phyloP scores from a whole-genome alignment of 2,329 filamentous ascomycete species.

The Aspergillus clavatus region DNA sequence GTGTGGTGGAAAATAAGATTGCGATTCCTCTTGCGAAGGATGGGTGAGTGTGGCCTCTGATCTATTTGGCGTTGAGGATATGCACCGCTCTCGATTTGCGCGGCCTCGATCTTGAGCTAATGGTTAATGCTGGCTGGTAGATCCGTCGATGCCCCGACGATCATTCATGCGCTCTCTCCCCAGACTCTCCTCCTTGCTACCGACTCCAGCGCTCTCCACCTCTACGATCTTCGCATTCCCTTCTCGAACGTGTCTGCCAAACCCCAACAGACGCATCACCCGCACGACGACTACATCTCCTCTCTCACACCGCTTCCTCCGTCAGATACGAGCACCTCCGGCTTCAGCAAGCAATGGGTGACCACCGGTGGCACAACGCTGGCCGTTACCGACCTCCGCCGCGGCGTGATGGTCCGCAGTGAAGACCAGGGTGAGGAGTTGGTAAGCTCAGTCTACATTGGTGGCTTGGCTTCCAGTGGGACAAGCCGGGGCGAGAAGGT shows the following conservation, averaged over 20 bases:
- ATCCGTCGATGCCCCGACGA: slow-evolving; percentile 65
- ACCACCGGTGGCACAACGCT: slow-evolving; percentile 89
- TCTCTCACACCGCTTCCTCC: slow-evolving; percentile 79
- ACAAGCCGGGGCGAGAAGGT: slow-evolving; percentile 69
- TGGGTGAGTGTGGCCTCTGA: slow-evolving; percentile 32
- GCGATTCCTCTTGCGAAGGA: slow-evolving; percentile 56
- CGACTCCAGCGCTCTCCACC: slow-evolving; percentile 82
- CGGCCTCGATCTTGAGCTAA: neutral
- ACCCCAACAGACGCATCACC: slow-evolving; percentile 74
- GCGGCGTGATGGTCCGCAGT: slow-evolving; percentile 79
- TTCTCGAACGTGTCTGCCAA: slow-evolving; percentile 52
- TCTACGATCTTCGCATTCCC: slow-evolving; percentile 73
- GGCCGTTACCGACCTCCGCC: slow-evolving; percentile 80
- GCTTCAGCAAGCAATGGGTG: slow-evolving; percentile 90
- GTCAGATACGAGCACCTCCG: slow-evolving; percentile 73
- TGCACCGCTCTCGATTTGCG: slow-evolving; percentile 3
- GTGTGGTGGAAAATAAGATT: slow-evolving; percentile 74
- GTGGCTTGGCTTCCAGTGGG: slow-evolving; percentile 64
- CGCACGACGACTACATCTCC: slow-evolving; percentile 90
- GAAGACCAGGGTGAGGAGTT: slow-evolving; percentile 95
- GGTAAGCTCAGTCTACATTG: slow-evolving; percentile 72
- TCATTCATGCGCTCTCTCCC: slow-evolving; percentile 78
- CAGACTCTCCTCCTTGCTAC: slow-evolving; percentile 85
- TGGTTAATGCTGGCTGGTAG: slow-evolving; percentile 29
- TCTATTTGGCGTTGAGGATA: slow-evolving; percentile 10